Conservation (phyloP, 179 eudicot species). For the Silene noctiflora region DNA sequence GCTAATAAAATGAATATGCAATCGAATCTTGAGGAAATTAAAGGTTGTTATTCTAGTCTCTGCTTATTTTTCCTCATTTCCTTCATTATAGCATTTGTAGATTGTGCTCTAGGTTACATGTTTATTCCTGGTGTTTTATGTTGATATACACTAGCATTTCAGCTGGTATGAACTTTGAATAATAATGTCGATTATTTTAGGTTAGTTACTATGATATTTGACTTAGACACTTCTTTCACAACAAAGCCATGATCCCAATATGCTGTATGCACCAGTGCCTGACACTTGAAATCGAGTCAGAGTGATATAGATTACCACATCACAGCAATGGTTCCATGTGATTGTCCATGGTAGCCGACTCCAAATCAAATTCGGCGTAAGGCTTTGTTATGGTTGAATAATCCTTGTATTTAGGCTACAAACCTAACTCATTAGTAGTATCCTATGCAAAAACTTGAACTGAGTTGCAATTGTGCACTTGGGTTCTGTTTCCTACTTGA, state of each 20-base stretch:
- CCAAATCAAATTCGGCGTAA: background rate
- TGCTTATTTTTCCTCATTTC: background rate
- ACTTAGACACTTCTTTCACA: too few species aligned
- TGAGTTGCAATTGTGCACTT: background rate
- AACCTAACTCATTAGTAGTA: background rate
- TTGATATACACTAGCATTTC: background rate
- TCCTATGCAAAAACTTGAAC: conserved; percentile 7
- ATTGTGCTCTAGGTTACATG: too few species aligned
- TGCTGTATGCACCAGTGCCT: too few species aligned
- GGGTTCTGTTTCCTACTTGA: background rate
- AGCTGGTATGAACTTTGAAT: background rate
- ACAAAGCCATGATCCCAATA: too few species aligned
- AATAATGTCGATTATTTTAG: too few species aligned
- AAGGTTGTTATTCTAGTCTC: conserved; percentile 44
- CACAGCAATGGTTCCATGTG: background rate
- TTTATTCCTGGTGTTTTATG: background rate
- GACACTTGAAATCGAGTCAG: too few species aligned
- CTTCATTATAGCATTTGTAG: background rate
- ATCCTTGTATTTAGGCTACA: background rate
- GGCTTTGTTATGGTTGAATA: background rate
- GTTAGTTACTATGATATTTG: too few species aligned
- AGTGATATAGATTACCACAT: too few species aligned
- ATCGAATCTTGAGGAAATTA: conserved; percentile 76
- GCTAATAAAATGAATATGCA: conserved; percentile 73
- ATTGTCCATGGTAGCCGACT: background rate